phyloP scores from a whole-genome alignment of 2,329 filamentous ascomycete species.

The Hirsutella rhossiliensis region DNA sequence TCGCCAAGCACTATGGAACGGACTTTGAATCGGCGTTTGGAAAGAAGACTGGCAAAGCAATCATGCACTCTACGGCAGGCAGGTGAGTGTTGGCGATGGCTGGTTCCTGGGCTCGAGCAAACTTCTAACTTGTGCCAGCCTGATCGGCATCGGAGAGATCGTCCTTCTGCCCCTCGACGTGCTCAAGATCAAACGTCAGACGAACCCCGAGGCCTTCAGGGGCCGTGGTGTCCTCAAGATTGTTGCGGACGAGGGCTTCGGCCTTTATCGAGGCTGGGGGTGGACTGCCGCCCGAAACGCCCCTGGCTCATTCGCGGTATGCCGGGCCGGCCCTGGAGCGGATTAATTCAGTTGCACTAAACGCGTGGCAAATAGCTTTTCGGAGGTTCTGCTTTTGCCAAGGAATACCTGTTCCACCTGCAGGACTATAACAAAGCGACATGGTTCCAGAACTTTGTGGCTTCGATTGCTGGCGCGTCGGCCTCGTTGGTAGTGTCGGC shows the following conservation, averaged over 20 bases:
- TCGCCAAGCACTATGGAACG: conserved; percentile 65
- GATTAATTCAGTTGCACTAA: not conserved
- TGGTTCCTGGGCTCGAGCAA: not conserved
- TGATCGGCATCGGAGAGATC: conserved; percentile 97
- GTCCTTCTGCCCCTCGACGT: conserved; percentile 90
- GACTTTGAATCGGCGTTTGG: conserved; percentile 85
- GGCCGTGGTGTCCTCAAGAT: conserved; percentile 86
- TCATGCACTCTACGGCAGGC: conserved; percentile 94
- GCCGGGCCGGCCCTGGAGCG: conserved; percentile 19
- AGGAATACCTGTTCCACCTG: conserved; percentile 87
- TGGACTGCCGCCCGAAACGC: conserved; percentile 98
- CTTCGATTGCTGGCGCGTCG: conserved; percentile 87
- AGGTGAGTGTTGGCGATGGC: conserved; percentile 38
- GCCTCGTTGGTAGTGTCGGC: conserved; percentile 95
- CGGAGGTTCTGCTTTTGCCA: conserved; percentile 91
- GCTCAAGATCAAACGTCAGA: conserved; percentile 98
- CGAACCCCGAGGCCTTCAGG: conserved; percentile 95
- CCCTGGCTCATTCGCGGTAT: conserved; percentile 87
- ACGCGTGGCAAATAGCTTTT: conserved; percentile 56
- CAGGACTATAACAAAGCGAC: conserved; percentile 89
- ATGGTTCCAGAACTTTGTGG: conserved; percentile 95
- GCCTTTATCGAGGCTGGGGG: conserved; percentile 88
- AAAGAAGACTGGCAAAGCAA: conserved; percentile 94
- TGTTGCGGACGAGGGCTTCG: conserved; percentile 86
- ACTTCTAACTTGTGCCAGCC: conserved; percentile 29